Base-by-base conservation (phyloP, 345 rosid species). In the Euclidium syriacum region DNA sequence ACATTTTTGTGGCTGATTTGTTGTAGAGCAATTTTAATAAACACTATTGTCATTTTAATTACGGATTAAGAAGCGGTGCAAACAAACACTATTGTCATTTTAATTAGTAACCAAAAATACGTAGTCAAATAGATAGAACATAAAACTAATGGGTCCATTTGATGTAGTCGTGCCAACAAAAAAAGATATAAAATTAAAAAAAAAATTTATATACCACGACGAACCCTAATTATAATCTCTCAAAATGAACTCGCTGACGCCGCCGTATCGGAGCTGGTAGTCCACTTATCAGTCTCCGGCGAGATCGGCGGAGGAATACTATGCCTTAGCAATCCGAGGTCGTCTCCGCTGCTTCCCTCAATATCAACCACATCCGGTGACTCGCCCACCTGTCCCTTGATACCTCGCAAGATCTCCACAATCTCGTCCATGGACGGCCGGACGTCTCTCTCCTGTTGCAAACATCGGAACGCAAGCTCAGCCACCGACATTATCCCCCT, bases 341-440 rank as follows among this genome's bases (percentile, higher is more conserved):
- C 87, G 20, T 81, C 96, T 11, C 62, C 61, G 7, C 58, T 15
- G 46, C 61, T 29, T 0, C 71, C 33, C 23, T 42, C 58, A 14
- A 77, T 68, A 68, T 84, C 81, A 10, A 72, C 59, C 19, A 69
- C 78, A 51, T 81, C 81, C 25, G 74, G 71, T 4, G 74, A 70
- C 43, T 48, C 52, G 19, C 62, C 62, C 3, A 33, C 46, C 39
- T 78, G 66, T 49, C 22, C 43, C 70, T 82, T 71, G 16, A 87
- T 81, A 24, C 51, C 84, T 61, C 10, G 65, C 71, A 91, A 70
- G 18, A 64, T 65, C 72, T 75, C 73, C 33, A 80, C 7, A 4
- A 82, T 87, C 79, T 86, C 96, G 52, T 67, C 73, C 94, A 91
- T 88, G 17, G 81, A 67, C 20, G 96, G 98, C 77, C 98, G 75